phyloP scores from a whole-genome alignment of 1,139 yeast species.

The Yamadazyma spencermartinsiae region DNA sequence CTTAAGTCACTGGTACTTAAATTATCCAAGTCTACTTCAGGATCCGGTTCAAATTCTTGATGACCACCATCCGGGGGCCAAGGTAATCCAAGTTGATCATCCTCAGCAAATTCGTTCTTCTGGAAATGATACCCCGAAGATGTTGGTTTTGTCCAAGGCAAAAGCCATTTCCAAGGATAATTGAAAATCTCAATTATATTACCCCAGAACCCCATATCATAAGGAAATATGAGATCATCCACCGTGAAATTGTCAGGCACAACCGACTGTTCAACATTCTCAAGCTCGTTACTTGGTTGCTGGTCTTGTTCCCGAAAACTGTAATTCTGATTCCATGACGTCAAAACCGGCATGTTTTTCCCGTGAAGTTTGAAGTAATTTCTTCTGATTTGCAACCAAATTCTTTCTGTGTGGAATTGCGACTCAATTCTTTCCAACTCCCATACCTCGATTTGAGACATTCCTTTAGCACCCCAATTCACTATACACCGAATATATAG shows the following conservation, averaged over 20 bases:
- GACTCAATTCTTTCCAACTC: constrained; percentile 79
- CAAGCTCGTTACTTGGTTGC: constrained; percentile 7
- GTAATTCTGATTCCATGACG: constrained; percentile 44
- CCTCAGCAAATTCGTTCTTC: constrained; percentile 53
- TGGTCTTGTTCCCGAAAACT: constrained; percentile 19
- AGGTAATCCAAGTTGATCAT: constrained; percentile 65
- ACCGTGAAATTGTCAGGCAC: constrained; percentile 42
- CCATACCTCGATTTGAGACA: constrained; percentile 92
- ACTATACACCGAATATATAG: constrained; percentile 62
- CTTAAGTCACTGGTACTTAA: constrained; percentile 16
- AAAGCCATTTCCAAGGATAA: constrained; percentile 60
- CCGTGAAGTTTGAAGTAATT: constrained; percentile 49
- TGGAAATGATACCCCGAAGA: constrained; percentile 48
- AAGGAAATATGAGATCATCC: constrained; percentile 75
- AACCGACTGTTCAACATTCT: constrained; percentile 10
- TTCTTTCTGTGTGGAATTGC: constrained; percentile 53
- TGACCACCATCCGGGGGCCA: constrained; percentile 91
- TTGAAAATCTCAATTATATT: constrained; percentile 58
- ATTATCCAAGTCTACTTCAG: constrained; percentile 21
- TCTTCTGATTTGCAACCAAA: constrained; percentile 51
- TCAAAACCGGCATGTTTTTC: constrained; percentile 43
- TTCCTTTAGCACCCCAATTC: constrained; percentile 63
- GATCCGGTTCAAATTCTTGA: constrained; percentile 29
- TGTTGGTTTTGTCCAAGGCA: constrained; percentile 64
- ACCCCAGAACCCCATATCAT: constrained; percentile 63